Evolutionary conservation across 768 basidiomycete species (phyloP).

Genomic region (Melanogaster broomeanus): DNA sequence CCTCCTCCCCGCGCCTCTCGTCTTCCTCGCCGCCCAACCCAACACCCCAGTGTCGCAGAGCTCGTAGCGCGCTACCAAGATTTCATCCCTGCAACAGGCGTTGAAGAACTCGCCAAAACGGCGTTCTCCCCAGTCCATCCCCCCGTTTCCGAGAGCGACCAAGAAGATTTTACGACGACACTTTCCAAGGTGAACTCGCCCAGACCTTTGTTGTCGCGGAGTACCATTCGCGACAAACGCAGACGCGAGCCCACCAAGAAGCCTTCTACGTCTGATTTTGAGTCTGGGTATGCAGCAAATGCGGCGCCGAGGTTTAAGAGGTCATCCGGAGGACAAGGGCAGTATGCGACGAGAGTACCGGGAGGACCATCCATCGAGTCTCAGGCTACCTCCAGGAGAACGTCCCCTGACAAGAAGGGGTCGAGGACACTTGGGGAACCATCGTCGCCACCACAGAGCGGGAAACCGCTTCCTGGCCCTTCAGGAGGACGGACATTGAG

Average conservation of each 20-base stretch:
- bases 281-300: conserved; percentile 91
- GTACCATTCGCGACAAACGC: conserved; percentile 48
- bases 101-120: conserved; percentile 71
- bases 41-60: conserved; percentile 77
- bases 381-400: conserved; percentile 58
- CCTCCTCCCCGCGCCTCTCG: conserved; percentile 48
- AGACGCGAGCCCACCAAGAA: conserved; percentile 48
- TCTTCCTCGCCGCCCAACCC: conserved; percentile 58
- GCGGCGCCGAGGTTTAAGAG: conserved; percentile 78
- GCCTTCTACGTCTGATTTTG: conserved; percentile 80
- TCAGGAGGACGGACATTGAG: conserved; percentile 38
- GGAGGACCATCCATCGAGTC: conserved; percentile 53
- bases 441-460: conserved; percentile 22
- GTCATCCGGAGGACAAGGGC: conserved; percentile 33
- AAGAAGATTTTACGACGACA: conserved; percentile 50
- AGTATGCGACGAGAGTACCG: conserved; percentile 52
- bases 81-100: conserved; percentile 68
- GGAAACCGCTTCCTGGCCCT: conserved; percentile 28
- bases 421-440: conserved; percentile 39
- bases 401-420: conserved; percentile 74
- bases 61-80: conserved; percentile 83
- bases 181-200: conserved; percentile 19
- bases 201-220: conserved; percentile 33
- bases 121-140: conserved; percentile 60
- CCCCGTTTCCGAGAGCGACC: conserved; percentile 77